Conservation (phyloP, 2,329 filamentous ascomycete genomes). For the Diaporthe vaccinii region DNA sequence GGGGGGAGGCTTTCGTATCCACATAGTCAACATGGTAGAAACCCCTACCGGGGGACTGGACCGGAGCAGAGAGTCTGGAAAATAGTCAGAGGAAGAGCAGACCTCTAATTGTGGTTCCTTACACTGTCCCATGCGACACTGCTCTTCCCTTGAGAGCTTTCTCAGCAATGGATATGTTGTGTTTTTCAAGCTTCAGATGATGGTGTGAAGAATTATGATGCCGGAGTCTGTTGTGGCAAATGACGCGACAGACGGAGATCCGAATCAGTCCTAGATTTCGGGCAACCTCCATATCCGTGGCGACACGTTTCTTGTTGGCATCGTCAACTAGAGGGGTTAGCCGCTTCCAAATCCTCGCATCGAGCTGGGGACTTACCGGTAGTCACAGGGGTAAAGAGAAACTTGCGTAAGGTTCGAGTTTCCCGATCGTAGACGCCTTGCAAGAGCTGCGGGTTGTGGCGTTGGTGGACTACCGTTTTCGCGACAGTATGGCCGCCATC, state of each 20-base stretch:
- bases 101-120: constrained; percentile 14
- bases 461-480: neutral
- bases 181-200: neutral
- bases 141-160: constrained; percentile 52
- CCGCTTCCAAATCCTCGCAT: neutral
- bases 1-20: constrained; percentile 42
- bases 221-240: no score
- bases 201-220: no score
- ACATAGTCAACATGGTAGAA: neutral
- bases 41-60: neutral
- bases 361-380: neutral
- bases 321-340: constrained; percentile 20
- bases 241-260: neutral
- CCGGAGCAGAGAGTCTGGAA: neutral
- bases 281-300: constrained; percentile 1
- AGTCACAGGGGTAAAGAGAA: constrained; percentile 14
- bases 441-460: rapidly evolving
- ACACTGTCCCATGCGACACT: constrained; percentile 52
- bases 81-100: neutral
- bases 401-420: neutral
- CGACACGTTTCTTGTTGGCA: constrained; percentile 30
- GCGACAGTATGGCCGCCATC: neutral
- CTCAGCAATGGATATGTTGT: constrained; percentile 45
- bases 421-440: neutral
- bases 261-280: constrained; percentile 19